Evolutionary conservation across 768 basidiomycete genomes (phyloP), one percentile per base, ranked within the genome.

Genomic region (Trametes gibbosa): DNA sequence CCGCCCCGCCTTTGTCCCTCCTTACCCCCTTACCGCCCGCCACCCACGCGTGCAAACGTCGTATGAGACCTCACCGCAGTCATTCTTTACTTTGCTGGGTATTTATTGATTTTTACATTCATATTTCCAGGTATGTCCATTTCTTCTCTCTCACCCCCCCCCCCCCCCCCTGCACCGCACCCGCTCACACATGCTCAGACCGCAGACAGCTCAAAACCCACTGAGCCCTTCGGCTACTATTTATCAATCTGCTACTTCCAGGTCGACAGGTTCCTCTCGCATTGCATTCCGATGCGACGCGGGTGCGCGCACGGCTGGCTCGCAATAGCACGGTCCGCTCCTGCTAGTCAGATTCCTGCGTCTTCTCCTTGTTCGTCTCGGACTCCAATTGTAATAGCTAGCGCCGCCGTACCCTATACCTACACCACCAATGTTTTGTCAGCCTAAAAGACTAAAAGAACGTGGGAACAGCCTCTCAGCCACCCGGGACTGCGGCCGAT

Each of bases 261-360:
- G 54, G 41, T 23, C 19, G 25, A 5, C 37, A 42, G 53, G 53
- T 42, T 43, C 52, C 41, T 32, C 29, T 45, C 57, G 56, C 61
- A 63, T 52, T 50, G 48, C 61, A 53, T 54, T 37, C 61, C 56
- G 52, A 46, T 51, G 61, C 56, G 61, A 55, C 56, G 61, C 61
- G 50, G 61, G 61, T 53, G 56, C 61, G 57, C 61, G 61, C 61
- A 63, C 57, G 56, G 61, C 56, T 58, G 57, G 61, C 56, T 58
- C 29, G 59, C 59, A 56, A 56, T 52, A 32, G 29, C 10, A 32
- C 29, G 29, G 41, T 56, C 51, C 53, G 46, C 50, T 54, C 43
- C 59, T 63, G 61, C 56, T 55, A 63, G 56, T 58, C 61, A 63
- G 56, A 58, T 56, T 45, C 56, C 56, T 51, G 46, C 47, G 53